Evolutionary conservation across 345 rosid genomes (phyloP), one percentile per base, ranked within the genome.

Genomic region (Euphorbia pulcherrima): DNA sequence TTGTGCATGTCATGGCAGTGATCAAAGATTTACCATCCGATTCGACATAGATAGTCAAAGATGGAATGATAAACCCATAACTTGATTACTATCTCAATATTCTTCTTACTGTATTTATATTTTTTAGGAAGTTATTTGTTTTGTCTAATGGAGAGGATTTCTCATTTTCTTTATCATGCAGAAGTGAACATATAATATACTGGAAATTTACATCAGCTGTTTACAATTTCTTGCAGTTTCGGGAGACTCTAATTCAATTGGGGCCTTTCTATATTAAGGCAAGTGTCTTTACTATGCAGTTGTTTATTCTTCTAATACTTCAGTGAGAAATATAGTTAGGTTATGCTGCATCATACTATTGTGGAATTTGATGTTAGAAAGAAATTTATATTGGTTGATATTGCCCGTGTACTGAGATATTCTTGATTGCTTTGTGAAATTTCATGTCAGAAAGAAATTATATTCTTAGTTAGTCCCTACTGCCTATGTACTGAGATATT

Each of bases 241-340:
- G 96, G 20, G 85, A 89, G 75, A 89, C 92, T 24, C 89, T 94
- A 51, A 88, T 94, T 68, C 72, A 46, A 77, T 75, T 94, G 92
- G 97, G 97, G 64, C 99, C 99, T 72, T 94, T 91, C 79, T 89
- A 91, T 77, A 41, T 89, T 57, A 94, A 94, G 97, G 96, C 79
- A 85, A 83, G 94, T 77, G 18, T 40, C 16, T 8, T 1, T 71
- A 7, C 57, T 16, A 10, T 40, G 48, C 46, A 23, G 28, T 41
- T 41, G 48, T 27, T n/a, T n/a, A 6, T 26, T 65, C 40, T 52
- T 7, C 21, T 65, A 33, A 30, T 51, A 24, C 37, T 11, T 50
- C 21, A 30, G 10, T 40, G 8, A 40, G 48, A 40, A 40, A 21
- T 18, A 35, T 35, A 18, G 2, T 23, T 14, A 6, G 21, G 18